These are phyloP conservation scores for Leishmania aethiopica DNA, from an alignment of 208 protist species.

Conservation along the genomic window DNA sequence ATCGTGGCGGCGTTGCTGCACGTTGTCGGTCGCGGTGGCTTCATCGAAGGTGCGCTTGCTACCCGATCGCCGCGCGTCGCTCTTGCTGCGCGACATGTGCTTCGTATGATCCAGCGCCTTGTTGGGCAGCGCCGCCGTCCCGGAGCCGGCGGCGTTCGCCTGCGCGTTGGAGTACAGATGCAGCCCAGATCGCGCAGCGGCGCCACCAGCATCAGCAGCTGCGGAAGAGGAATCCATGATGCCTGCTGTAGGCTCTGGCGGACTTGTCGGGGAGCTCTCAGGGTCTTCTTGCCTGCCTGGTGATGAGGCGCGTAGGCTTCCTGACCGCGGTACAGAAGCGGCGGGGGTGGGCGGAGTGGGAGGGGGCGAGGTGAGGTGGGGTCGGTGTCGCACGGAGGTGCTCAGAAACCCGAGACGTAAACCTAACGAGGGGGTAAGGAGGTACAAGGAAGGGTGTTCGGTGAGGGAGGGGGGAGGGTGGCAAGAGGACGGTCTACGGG, in stretches of 20 bases:
- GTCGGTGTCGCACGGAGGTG: background rate
- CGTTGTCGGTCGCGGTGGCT: constrained; percentile 55
- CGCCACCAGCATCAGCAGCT: background rate
- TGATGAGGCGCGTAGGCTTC: background rate
- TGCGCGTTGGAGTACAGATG: constrained; percentile 23
- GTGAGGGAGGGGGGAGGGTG: background rate
- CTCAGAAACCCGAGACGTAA: background rate
- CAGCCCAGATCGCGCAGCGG: constrained; percentile 14
- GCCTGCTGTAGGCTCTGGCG: background rate
- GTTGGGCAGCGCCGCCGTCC: constrained; percentile 8
- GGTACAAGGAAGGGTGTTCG: background rate
- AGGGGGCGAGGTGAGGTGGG: background rate
- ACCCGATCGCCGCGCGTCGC: constrained; percentile 54
- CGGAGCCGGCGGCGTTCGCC: constrained; percentile 13
- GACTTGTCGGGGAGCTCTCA: background rate
- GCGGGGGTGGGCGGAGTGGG: background rate
- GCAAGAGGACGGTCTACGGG: background rate
- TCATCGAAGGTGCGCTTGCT: constrained; percentile 81
- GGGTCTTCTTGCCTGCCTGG: background rate
- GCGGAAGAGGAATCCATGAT: constrained; percentile 26
- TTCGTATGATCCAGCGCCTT: constrained; percentile 33
- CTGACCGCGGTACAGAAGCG: too few species aligned
- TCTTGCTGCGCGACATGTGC: constrained; percentile 26
- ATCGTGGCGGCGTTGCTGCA: constrained; percentile 25
- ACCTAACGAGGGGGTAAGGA: background rate